These are phyloP conservation scores for Taphrina betulina DNA, from an alignment of 1,139 yeast genomes.

Conservation along the genomic window DNA sequence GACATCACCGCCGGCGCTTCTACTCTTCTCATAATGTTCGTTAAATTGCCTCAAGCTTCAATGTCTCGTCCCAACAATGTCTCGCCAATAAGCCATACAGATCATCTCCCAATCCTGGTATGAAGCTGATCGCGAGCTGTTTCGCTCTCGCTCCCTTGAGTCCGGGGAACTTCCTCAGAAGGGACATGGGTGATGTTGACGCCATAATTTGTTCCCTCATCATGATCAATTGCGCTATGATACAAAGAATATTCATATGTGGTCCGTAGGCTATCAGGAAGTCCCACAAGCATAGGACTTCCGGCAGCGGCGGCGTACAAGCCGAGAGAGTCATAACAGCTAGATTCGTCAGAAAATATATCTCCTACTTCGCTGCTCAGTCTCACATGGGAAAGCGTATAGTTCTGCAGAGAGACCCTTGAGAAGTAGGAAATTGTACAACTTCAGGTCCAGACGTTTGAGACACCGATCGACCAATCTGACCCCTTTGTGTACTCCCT, in stretches of 20 bases:
- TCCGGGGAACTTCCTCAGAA: constrained; percentile 25
- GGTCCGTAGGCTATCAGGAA: constrained; percentile 87
- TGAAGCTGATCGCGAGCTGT: constrained; percentile 60
- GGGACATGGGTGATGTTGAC: constrained; percentile 26
- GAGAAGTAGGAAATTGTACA: constrained; percentile 60
- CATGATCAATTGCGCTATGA: constrained; percentile 77
- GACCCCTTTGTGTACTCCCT: constrained; percentile 80
- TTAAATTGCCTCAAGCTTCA: no score
- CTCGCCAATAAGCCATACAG: constrained; percentile 68
- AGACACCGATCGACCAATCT: constrained; percentile 64
- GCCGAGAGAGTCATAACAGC: constrained; percentile 81
- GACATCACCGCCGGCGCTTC: no score
- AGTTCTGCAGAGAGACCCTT: constrained; percentile 75
- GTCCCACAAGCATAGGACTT: constrained; percentile 83
- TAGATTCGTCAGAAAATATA: constrained; percentile 18
- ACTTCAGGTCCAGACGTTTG: constrained; percentile 68
- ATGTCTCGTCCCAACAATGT: constrained; percentile 64
- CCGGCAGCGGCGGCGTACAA: constrained; percentile 80
- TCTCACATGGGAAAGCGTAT: constrained; percentile 70
- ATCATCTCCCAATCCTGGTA: constrained; percentile 68
- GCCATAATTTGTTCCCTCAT: constrained; percentile 43
- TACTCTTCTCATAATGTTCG: no score
- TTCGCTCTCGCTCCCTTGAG: constrained; percentile 13
- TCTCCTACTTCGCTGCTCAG: not conserved
- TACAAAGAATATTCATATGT: constrained; percentile 79